Percentiles rank a stretch among this genome's conserved stretches.
Conservation (phyloP, 176 grass and related monocot genomes). For the Avena insularis region DNA sequence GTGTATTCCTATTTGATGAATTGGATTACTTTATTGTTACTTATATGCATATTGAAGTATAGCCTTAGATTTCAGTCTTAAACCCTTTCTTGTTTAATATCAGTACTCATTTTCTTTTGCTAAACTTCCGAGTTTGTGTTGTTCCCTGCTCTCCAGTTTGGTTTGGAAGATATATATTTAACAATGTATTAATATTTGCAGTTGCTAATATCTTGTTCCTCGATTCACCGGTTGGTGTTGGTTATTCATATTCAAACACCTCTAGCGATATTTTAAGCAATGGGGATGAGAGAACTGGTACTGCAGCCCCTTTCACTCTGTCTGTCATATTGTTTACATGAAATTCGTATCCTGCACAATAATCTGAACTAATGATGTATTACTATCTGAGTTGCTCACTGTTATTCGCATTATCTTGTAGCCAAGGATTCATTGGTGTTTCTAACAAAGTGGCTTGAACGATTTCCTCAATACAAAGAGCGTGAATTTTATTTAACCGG, state of each 20-base stretch:
- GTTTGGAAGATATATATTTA: slow-evolving; percentile 30
- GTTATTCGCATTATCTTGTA: slow-evolving; percentile 43
- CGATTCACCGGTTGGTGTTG: slow-evolving; percentile 96
- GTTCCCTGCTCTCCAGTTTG: slow-evolving; percentile 39
- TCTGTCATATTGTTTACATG: slow-evolving; percentile 34
- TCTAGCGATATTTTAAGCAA: slow-evolving; percentile 72
- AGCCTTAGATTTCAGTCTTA: slow-evolving; percentile 22
- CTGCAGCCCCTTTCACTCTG: slow-evolving; percentile 15
- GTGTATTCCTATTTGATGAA: slow-evolving; percentile 10
- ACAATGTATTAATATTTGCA: slow-evolving; percentile 54
- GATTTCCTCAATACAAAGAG: slow-evolving; percentile 88
- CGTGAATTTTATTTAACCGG: slow-evolving; percentile 88
- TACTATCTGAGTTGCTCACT: slow-evolving; percentile 35
- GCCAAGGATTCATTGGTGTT: slow-evolving; percentile 81
- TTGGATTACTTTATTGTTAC: background rate
- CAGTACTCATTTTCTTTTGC: slow-evolving; percentile 15
- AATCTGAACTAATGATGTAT: slow-evolving; percentile 13
- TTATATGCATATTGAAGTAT: background rate
- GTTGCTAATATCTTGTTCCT: slow-evolving; percentile 92
- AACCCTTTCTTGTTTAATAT: slow-evolving; percentile 24
- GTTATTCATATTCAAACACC: slow-evolving; percentile 95
- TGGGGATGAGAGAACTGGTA: slow-evolving; percentile 94
- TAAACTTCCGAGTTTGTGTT: slow-evolving; percentile 36
- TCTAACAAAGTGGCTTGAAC: slow-evolving; percentile 91
- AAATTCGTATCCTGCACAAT: slow-evolving; percentile 7